Evolutionary conservation across 352 stramenopile genomes (phyloP), one percentile per base, ranked within the genome.

Genomic region (Phytophthora lateralis): DNA sequence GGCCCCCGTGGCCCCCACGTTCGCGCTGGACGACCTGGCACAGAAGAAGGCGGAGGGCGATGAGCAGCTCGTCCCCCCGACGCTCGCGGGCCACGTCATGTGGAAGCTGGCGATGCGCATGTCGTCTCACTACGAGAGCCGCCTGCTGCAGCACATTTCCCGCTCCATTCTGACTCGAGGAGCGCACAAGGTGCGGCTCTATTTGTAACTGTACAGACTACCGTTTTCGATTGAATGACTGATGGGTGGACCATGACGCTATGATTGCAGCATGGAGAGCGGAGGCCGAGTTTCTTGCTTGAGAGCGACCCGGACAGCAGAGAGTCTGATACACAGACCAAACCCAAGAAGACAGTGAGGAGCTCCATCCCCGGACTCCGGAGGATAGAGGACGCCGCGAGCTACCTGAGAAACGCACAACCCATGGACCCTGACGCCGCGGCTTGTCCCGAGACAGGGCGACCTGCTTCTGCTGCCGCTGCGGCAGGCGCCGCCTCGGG

Each of bases 51-150:
- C 62, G 18, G 32, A 47, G 11, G 44, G 9, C n/a, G 44, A 39
- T 5, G 61, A 63, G 2, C 46, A 68, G 39, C 42, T 51, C 9
- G 35, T 52, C n/a, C 52, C 50, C 10, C 59, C 69, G 21, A 78
- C 69, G 44, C 66, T 88, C 3, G 67, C 76, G 24, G 80, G 75
- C 44, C 69, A 90, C 49, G 69, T 88, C 32, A 75, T 90, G 68
- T 88, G 73, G 75, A 81, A 81, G 45, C 63, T 91, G 17, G 79
- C 79, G 14, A 75, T 88, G 75, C 65, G 66, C 46, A 82, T 91
- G 75, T 91, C 81, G 17, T 75, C 79, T 18, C 76, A 81, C 63
- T 77, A 89, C 51, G 81, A 91, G 43, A 91, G 54, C 18, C 77
- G 79, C 5, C 38, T 91, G 8, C 52, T 90, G 14, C 81, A 90